Conservation (phyloP, 306 rosid genomes). For the Casuarina equisetifolia region DNA sequence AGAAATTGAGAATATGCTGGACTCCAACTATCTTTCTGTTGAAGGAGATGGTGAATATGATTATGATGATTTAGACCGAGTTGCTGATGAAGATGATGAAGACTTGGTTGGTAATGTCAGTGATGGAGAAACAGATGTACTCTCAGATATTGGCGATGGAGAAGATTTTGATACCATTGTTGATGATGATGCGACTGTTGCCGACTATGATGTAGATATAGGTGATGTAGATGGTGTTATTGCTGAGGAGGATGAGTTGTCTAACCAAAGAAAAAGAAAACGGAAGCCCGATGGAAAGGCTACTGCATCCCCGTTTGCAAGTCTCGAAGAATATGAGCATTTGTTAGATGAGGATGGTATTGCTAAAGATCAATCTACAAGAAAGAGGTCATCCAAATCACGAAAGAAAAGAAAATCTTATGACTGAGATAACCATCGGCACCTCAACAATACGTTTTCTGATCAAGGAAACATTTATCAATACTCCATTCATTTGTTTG, state of each 20-base stretch:
- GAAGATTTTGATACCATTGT: constrained; percentile 39
- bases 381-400: constrained; percentile 40
- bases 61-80: constrained; percentile 78
- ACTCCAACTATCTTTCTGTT: constrained; percentile 49
- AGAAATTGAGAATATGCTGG: constrained; percentile 81
- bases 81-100: constrained; percentile 71
- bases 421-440: background rate
- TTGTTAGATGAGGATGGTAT: constrained; percentile 40
- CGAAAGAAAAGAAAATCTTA: constrained; percentile 32
- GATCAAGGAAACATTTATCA: background rate
- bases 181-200: constrained; percentile 20
- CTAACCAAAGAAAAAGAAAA: constrained; percentile 44
- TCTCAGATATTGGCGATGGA: constrained; percentile 53
- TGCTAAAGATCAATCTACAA: constrained; percentile 30
- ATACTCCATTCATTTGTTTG: background rate
- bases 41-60: constrained; percentile 66
- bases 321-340: constrained; percentile 83
- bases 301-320: constrained; percentile 73
- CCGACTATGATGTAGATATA: constrained; percentile 23
- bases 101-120: constrained; percentile 70
- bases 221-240: constrained; percentile 59
- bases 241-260: constrained; percentile 36
- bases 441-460: background rate
- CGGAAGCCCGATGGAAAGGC: constrained; percentile 48
- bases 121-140: constrained; percentile 61